Evolutionary conservation across 169 alveolate species (phyloP).

Genomic region (Plasmodium fragile): DNA sequence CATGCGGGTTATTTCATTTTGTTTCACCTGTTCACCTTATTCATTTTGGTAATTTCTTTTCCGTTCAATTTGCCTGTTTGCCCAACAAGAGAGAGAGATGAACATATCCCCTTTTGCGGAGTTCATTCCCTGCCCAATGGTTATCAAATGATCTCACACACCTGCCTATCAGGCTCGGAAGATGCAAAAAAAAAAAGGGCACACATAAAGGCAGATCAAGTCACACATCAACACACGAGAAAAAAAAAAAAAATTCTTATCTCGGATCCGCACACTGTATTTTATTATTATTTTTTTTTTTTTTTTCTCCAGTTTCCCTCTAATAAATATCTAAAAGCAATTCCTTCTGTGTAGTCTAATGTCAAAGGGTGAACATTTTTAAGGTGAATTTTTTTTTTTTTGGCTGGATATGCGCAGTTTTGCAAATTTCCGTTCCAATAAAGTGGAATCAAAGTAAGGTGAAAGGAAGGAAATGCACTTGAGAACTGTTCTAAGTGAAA

Average conservation of each 20-base stretch:
- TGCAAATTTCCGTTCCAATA: background rate
- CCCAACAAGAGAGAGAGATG: background rate
- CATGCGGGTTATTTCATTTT: background rate
- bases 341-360: background rate
- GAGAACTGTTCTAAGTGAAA: conserved; percentile 7
- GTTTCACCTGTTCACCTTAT: background rate
- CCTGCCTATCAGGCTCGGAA: background rate
- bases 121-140: background rate
- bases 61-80: background rate
- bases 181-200: background rate
- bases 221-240: background rate
- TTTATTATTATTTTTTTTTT: background rate
- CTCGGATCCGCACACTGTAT: conserved; percentile 23
- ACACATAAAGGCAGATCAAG: background rate
- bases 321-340: background rate
- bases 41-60: background rate
- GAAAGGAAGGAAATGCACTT: background rate
- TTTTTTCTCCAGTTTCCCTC: background rate
- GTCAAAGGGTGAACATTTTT: background rate
- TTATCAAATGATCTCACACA: background rate
- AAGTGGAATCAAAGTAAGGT: background rate
- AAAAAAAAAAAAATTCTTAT: conserved; percentile 5
- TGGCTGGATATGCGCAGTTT: background rate
- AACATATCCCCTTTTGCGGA: background rate
- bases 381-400: background rate